Evolutionary conservation across 495 filamentous ascomycete species (phyloP).

Genomic region (Chaetomium tenue): DNA sequence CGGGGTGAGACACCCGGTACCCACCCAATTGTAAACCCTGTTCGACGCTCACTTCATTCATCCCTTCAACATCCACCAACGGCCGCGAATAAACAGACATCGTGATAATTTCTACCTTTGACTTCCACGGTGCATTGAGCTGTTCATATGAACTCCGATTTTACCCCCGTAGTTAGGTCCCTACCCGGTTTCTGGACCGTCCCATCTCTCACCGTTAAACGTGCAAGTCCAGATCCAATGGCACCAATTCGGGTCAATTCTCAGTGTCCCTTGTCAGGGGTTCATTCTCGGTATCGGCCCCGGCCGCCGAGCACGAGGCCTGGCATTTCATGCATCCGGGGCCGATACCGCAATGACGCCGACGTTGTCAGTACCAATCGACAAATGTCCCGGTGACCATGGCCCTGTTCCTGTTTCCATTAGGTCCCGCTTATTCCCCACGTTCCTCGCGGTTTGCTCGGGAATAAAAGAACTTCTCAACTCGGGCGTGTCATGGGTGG

Average conservation of each 20-base stretch:
- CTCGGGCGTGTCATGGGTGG: background rate
- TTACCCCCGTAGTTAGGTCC: no score
- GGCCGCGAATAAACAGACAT: background rate
- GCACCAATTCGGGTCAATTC: background rate
- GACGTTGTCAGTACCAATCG: slow-evolving; percentile 1
- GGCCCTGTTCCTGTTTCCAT: background rate
- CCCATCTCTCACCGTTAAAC: background rate
- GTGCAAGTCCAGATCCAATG: background rate
- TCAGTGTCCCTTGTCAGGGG: background rate
- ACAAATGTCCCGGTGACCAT: background rate
- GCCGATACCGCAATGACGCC: slow-evolving; percentile 23
- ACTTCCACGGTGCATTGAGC: background rate
- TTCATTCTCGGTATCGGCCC: background rate
- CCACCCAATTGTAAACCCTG: background rate
- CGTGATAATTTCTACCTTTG: background rate
- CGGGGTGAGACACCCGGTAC: background rate
- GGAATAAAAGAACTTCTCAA: slow-evolving; percentile 14
- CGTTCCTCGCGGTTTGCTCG: slow-evolving; percentile 17
- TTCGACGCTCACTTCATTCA: background rate
- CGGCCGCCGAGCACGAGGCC: background rate
- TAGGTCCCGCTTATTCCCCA: slow-evolving; percentile 20
- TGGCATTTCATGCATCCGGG: background rate
- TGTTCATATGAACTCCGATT: no score
- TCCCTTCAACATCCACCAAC: background rate
- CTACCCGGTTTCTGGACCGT: background rate